Evolutionary conservation across 257 asterid species (phyloP), one percentile per base, ranked within the genome.

Genomic region (Cinchona pubescens): DNA sequence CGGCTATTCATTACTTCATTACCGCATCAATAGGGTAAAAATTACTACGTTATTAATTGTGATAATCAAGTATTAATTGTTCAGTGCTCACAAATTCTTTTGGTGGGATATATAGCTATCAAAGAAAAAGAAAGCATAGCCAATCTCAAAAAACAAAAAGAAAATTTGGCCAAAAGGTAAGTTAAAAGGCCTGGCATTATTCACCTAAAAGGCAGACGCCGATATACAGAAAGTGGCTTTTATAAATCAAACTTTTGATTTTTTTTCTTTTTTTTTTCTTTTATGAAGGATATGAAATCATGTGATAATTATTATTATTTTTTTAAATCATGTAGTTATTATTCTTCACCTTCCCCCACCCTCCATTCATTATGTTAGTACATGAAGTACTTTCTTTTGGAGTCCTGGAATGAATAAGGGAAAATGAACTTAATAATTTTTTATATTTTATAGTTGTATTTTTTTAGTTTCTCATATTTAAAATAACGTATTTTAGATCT

Each of bases 131-230:
- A n/a, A 69, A 46, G 72, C 15, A 40, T 42, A 25, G 40, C 29
- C 29, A 69, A 69, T 27, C 25, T 45, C 14, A 68, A 18, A 11
- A 25, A 27, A 18, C 3, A 45, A 68, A 68, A 45, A 12, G 23
- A 32, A 27, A 30, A 2, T 25, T 45, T 69, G 13, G 60, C 14
- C 12, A 15, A 25, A 43, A 68, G 7, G 2, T 45, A 27, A 29
- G 13, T 68, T 18, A 46, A 69, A 69, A 45, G 60, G 30, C 58
- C 58, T 69, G 56, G 71, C 70, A 69, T 69, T 69, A 69, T 59
- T 30, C 68, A 73, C 15, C 16, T 15, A 45, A 59, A 69, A 45
- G 37, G 38, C 3, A 21, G 40, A 2, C n/a, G n/a, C 19, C 7
- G 40, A 19, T 27, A 59, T 7, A 12, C 18, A 25, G 11, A 59